phyloP scores from a whole-genome alignment of 306 rosid genomes.

The Mimosa pudica region DNA sequence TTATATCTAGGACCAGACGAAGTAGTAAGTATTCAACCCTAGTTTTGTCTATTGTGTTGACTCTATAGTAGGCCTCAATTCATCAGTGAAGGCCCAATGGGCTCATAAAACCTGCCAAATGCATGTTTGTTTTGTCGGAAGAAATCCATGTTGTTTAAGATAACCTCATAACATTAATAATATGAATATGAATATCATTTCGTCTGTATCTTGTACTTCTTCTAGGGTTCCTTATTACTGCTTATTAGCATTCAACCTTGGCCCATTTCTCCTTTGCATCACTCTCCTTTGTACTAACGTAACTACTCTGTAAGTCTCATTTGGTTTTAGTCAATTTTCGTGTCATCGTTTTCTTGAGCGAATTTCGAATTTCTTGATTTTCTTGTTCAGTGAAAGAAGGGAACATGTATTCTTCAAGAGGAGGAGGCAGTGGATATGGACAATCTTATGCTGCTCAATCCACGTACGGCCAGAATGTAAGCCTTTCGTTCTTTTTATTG shows the following conservation, averaged over 20 bases:
- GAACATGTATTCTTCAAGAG: constrained; percentile 86
- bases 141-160: neutral
- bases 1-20: no score
- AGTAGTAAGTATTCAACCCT: neutral
- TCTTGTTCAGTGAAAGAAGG: constrained; percentile 29
- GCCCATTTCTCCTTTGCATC: neutral
- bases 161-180: neutral
- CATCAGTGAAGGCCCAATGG: neutral
- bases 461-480: constrained; percentile 76
- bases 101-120: neutral
- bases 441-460: constrained; percentile 89
- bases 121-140: no score
- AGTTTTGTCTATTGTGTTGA: neutral
- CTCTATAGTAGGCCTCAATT: neutral
- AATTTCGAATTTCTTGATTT: neutral
- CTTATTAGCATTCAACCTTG: neutral
- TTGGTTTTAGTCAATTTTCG: neutral
- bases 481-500: constrained; percentile 16
- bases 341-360: neutral
- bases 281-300: neutral
- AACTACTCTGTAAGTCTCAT: constrained; percentile 19
- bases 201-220: no score
- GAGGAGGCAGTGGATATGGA: constrained; percentile 83
- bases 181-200: no score
- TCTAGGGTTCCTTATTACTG: constrained; percentile 22